These are phyloP conservation scores for Tephrocybe sp. DNA, from an alignment of 768 basidiomycete genomes.

Conservation along the genomic window DNA sequence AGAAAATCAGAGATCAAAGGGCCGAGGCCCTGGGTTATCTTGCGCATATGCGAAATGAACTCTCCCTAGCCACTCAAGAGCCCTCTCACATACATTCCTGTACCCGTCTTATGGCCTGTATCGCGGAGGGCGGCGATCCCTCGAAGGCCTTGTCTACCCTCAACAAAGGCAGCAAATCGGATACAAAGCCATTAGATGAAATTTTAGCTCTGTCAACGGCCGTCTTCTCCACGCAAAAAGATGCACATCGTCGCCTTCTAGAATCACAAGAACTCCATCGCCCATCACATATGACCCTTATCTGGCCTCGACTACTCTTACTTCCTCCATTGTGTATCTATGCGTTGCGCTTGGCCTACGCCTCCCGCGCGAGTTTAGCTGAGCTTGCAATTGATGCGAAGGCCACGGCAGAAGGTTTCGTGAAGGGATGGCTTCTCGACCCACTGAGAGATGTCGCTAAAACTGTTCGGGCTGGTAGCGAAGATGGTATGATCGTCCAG, in stretches of 20 bases:
- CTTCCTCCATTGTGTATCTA: slow-evolving; percentile 69
- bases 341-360: slow-evolving; percentile 48
- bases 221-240: slow-evolving; percentile 28
- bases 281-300: slow-evolving; percentile 64
- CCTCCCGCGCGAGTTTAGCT: slow-evolving; percentile 56
- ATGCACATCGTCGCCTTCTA: slow-evolving; percentile 28
- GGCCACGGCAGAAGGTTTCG: slow-evolving; percentile 71
- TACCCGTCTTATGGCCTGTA: slow-evolving; percentile 16
- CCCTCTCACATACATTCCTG: slow-evolving; percentile 20
- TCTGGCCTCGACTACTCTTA: slow-evolving; percentile 84
- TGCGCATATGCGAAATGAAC: slow-evolving; percentile 47
- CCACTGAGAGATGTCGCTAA: slow-evolving; percentile 80
- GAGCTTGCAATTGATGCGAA: slow-evolving; percentile 58
- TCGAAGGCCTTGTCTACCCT: slow-evolving; percentile 12
- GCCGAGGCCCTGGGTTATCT: slow-evolving; percentile 70
- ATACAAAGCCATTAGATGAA: slow-evolving; percentile 5
- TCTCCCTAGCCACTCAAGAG: slow-evolving; percentile 34
- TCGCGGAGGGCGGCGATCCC: slow-evolving; percentile 20
- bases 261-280: slow-evolving; percentile 47
- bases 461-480: slow-evolving; percentile 82
- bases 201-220: slow-evolving; percentile 27
- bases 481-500: slow-evolving; percentile 72
- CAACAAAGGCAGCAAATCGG: not conserved
- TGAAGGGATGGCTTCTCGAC: slow-evolving; percentile 82
- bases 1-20: slow-evolving; percentile 63